Evolutionary conservation across 768 basidiomycete genomes (phyloP).

Genomic region (Pulveroboletus sp.): DNA sequence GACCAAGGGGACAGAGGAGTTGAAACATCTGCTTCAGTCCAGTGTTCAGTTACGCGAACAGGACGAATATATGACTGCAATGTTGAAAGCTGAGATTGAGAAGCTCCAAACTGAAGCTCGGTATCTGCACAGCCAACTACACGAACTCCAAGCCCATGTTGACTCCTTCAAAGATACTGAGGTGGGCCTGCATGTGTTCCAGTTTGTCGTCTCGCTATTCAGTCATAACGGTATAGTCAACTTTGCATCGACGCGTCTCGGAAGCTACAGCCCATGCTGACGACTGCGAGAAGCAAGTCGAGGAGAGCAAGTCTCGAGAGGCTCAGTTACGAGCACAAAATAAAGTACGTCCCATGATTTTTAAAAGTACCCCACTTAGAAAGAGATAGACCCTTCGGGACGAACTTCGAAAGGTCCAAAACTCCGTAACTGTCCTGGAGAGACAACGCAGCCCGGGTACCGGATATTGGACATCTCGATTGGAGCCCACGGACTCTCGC

Average conservation of each 20-base stretch:
- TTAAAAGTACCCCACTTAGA: conserved; percentile 3
- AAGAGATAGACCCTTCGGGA: conserved; percentile 76
- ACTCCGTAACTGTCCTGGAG: conserved; percentile 84
- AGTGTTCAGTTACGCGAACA: conserved; percentile 57
- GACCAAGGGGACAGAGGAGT: conserved; percentile 67
- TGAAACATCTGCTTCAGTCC: conserved; percentile 55
- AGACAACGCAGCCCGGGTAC: conserved; percentile 90
- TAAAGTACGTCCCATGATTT: conserved; percentile 51
- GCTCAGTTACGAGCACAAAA: conserved; percentile 66
- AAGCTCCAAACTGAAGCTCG: conserved; percentile 45
- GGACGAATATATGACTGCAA: conserved; percentile 46
- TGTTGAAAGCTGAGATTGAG: conserved; percentile 52
- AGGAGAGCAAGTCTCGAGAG: conserved; percentile 70
- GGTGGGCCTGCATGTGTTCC: conserved; percentile 38
- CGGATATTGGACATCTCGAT: conserved; percentile 77
- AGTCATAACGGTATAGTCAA: conserved; percentile 33
- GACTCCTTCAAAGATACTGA: conserved; percentile 53
- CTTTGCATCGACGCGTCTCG: conserved; percentile 40
- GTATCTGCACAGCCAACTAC: conserved; percentile 46
- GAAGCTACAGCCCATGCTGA: conserved; percentile 48
- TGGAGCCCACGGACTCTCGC: conserved; percentile 31
- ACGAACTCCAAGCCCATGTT: conserved; percentile 50
- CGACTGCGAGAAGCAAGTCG: conserved; percentile 59
- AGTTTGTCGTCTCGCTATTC: not conserved
- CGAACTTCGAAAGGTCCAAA: conserved; percentile 93